Conservation (phyloP, 2,329 filamentous ascomycete species). For the Ceratocystis ficicola region DNA sequence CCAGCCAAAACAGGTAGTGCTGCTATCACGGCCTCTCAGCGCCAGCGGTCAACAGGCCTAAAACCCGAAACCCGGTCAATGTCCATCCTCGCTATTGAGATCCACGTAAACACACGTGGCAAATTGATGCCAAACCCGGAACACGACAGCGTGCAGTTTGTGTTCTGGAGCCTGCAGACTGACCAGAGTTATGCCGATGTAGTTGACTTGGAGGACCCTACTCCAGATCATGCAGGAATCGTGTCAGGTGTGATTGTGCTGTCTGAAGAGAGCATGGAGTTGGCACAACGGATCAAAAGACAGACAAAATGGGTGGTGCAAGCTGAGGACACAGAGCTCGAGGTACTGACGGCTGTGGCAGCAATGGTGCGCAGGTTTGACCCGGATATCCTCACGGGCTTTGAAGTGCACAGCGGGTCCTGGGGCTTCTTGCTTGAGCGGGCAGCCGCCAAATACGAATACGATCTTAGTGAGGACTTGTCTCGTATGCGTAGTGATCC, state of each 20-base stretch:
- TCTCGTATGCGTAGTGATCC: constrained; percentile 6
- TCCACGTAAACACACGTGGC: constrained; percentile 79
- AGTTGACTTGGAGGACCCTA: constrained; percentile 29
- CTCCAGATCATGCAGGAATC: constrained; percentile 12
- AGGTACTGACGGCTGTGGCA: constrained; percentile 73
- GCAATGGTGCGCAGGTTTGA: constrained; percentile 74
- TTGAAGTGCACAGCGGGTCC: constrained; percentile 82
- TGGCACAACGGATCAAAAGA: constrained; percentile 50
- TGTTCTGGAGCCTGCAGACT: constrained; percentile 83
- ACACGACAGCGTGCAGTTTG: constrained; percentile 72
- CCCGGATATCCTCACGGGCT: constrained; percentile 87
- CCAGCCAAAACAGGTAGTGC: constrained; percentile 45
- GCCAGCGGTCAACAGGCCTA: constrained; percentile 44
- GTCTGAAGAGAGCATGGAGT: constrained; percentile 42
- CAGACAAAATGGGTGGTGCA: constrained; percentile 43
- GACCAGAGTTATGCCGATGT: constrained; percentile 40
- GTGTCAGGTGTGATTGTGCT: constrained; percentile 63
- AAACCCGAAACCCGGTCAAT: constrained; percentile 84
- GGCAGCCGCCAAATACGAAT: constrained; percentile 73
- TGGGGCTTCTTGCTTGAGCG: constrained; percentile 96
- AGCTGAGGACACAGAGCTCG: constrained; percentile 67
- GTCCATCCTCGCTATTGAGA: constrained; percentile 88
- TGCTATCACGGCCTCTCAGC: constrained; percentile 77
- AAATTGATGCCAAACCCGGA: constrained; percentile 77
- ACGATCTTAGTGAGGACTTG: constrained; percentile 80